Base-by-base conservation (phyloP, 2,329 filamentous ascomycete species). In the Massarina eburnea region DNA sequence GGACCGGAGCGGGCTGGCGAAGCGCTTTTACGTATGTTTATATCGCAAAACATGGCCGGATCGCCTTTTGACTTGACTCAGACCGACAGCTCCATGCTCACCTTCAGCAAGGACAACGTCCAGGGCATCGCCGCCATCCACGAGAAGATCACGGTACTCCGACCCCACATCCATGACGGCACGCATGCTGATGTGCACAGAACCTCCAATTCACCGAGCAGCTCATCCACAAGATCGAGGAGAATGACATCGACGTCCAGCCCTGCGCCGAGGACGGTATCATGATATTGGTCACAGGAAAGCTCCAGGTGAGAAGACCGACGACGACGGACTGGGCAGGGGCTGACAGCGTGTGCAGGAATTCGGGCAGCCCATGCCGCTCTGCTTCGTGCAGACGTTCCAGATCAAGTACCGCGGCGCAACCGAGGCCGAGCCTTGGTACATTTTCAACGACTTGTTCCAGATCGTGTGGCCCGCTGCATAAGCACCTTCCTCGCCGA, bases 361-460 rank as follows among this genome's bases (percentile, higher is more conserved):
- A 61, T 90, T 96, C 55, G 91, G 91, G 59, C 84, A 91, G 73
- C 79, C 88, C 71, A 83, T 83, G 64, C 89, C 90, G 35, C 94
- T 96, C 86, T 91, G 83, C 80, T 99, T 91, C 76, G 85, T 85
- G 45, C 91, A 97, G 76, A 76, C 82, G 45, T 97, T 97, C 82
- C 88, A 95, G 73, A 85, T 97, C 52, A 73, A 83, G 56, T 85
- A 83, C 29, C 14, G 39, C 21, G 39, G 30, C 10, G 14, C 19
- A 10, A 29, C 14, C 50, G 86, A 90, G 44, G 57, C 64, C 40
- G 86, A 84, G 60, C 84, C 80, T 74, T 96, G 87, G 78, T 96
- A 83, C 71, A 88, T 97, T 69, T 86, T 85, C 77, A 96, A 97
- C 79, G 92, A 97, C 72, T 76, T 97, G 71, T 97, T 97, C 84